phyloP scores from a whole-genome alignment of 176 grass and related monocot genomes.

The Lolium multiflorum region DNA sequence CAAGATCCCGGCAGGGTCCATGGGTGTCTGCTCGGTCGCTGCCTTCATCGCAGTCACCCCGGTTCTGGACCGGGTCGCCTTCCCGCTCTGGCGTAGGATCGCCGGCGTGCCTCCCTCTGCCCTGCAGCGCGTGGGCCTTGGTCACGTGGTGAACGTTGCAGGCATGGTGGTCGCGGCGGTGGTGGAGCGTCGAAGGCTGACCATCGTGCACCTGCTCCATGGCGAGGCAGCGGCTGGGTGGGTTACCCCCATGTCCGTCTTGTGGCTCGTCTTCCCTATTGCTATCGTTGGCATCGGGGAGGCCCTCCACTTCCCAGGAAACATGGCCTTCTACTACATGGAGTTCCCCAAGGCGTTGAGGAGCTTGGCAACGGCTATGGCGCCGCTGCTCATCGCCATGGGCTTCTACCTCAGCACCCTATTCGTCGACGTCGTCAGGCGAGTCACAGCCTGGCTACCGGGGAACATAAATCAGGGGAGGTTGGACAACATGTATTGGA shows the following conservation, averaged over 20 bases:
- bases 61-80: constrained; percentile 45
- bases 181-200: constrained; percentile 43
- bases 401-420: constrained; percentile 67
- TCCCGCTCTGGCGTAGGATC: constrained; percentile 49
- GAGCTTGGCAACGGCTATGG: constrained; percentile 56
- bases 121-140: constrained; percentile 56
- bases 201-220: constrained; percentile 35
- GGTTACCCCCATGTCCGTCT: constrained; percentile 56
- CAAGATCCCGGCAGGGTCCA: constrained; percentile 52
- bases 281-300: constrained; percentile 40
- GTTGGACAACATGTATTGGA: constrained; percentile 67
- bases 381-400: constrained; percentile 39
- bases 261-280: constrained; percentile 64
- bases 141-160: constrained; percentile 44
- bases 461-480: constrained; percentile 56
- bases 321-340: constrained; percentile 58
- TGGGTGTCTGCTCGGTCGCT: constrained; percentile 22
- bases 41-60: constrained; percentile 26
- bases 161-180: constrained; percentile 48
- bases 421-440: constrained; percentile 38
- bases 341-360: constrained; percentile 58
- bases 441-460: constrained; percentile 49
- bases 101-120: not conserved
- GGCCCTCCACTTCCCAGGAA: constrained; percentile 51
- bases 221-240: constrained; percentile 15